Base-by-base conservation (phyloP, 805 yeast genomes). In the Pichia nanzhaoensis region DNA sequence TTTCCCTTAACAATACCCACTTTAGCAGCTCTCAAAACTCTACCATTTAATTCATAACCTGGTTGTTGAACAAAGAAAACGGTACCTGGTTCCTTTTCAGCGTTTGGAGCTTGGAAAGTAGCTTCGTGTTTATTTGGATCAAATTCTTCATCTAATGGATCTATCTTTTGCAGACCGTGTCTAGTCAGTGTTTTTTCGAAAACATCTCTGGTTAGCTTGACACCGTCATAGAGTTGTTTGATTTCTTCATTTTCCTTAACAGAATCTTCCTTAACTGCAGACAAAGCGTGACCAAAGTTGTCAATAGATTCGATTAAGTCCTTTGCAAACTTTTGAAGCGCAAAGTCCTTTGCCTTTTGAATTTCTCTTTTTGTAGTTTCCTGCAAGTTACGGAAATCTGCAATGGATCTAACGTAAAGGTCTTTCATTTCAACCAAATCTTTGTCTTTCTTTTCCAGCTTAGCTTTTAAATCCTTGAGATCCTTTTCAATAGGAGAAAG, bases 111-210 rank as follows among this genome's bases (percentile, higher is more conserved):
- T 70, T 89, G 93, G 66, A 89, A 90, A 28, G 91, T 79, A 44
- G 96, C 97, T 68, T 89, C 97, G 65, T 89, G 97, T 56, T 72
- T 73, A 67, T 90, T 87, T 51, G 97, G 96, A 64, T 89, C 95
- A 57, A 90, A 89, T 53, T 69, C 72, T 66, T 88, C 87, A 51
- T 91, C 95, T 32, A 85, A 47, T 41, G 97, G 96, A 58, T 87
- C 82, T 50, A 87, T 73, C 69, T 86, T 87, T 52, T 67, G 73
- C 52, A 89, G 71, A 34, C 97, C 97, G 66, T 89, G 91, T 59
- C 72, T 82, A 47, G 66, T 67, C 57, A 89, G 74, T 31, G 96
- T 89, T 73, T 82, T 84, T 63, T 84, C 93, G 56, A 89, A 84
- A 32, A 90, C 80, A 54, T 77, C 78, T 70, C 84, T 82, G 44